Percentiles rank a stretch among this genome's conserved stretches.
phyloP scores from a whole-genome alignment of 768 basidiomycete genomes.

The Lactarius hatsudake region DNA sequence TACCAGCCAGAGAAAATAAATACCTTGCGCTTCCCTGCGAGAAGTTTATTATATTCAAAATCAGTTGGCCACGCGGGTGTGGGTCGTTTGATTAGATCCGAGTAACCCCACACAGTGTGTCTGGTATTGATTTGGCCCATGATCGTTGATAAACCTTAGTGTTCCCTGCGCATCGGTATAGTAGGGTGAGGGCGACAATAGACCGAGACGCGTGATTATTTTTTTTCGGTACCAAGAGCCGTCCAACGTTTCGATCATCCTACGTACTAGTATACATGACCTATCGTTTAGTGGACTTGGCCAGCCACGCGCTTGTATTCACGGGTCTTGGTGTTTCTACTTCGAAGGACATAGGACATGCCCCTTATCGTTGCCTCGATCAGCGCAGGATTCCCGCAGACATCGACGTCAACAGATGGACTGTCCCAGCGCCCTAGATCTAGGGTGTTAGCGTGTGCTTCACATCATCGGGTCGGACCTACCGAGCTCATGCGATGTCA shows the following conservation, averaged over 20 bases:
- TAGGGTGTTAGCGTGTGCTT: not conserved
- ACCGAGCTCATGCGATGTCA: not conserved
- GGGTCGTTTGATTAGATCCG: not conserved
- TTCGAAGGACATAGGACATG: not conserved
- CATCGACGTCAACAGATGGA: not conserved
- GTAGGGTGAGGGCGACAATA: not conserved
- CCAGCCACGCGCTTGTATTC: not conserved
- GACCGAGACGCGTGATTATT: not conserved
- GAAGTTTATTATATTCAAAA: not conserved
- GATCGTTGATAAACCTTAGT: constrained; percentile 13
- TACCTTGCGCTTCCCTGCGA: not conserved
- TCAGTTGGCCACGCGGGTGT: not conserved
- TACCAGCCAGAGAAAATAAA: not conserved
- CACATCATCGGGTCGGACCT: not conserved
- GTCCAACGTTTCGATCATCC: not conserved
- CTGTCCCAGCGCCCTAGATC: not conserved
- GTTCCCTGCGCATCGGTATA: not conserved
- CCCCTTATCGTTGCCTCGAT: not conserved
- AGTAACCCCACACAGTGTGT: not conserved
- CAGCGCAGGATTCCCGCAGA: not conserved
- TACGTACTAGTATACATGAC: not conserved
- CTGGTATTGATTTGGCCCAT: not conserved
- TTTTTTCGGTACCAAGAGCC: not conserved
- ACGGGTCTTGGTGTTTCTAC: not conserved
- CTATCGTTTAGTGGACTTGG: not conserved